Percentiles rank a stretch among this genome's conserved stretches.
Conservation (phyloP, 2,329 filamentous ascomycete species). For the Pseudogymnoascus sp. region DNA sequence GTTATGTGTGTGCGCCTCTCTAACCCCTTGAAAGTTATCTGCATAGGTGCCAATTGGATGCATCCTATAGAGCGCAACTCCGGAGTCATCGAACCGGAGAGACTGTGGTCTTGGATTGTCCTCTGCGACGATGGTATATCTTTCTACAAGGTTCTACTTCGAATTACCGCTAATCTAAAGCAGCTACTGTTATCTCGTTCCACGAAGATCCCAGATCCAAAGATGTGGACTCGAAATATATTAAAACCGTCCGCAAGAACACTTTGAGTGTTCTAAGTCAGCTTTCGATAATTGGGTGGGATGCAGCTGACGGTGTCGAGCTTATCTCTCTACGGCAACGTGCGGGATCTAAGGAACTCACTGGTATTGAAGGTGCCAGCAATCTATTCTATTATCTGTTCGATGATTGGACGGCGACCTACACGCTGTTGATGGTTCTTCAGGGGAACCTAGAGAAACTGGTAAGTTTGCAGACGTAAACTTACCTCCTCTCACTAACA, state of each 20-base stretch:
- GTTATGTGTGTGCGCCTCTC: constrained; percentile 13
- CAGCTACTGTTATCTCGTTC: constrained; percentile 62
- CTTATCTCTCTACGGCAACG: constrained; percentile 25
- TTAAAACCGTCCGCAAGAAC: constrained; percentile 36
- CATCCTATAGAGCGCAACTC: constrained; percentile 33
- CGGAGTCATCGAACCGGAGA: constrained; percentile 20
- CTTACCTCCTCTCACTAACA: constrained; percentile 14
- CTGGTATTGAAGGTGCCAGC: constrained; percentile 44
- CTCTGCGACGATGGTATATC: constrained; percentile 54
- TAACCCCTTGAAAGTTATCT: constrained; percentile 43
- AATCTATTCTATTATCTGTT: constrained; percentile 60
- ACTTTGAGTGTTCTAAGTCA: constrained; percentile 53
- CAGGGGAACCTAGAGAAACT: constrained; percentile 40
- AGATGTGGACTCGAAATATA: constrained; percentile 31
- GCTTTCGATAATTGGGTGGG: constrained; percentile 44
- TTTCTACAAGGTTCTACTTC: background rate
- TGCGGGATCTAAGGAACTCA: constrained; percentile 22
- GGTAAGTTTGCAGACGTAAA: constrained; percentile 29
- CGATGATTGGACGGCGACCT: constrained; percentile 56
- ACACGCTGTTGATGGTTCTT: constrained; percentile 43
- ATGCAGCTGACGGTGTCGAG: constrained; percentile 20
- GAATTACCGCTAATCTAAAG: constrained; percentile 14
- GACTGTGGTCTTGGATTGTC: constrained; percentile 65
- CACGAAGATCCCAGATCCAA: constrained; percentile 46
- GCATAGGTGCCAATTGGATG: constrained; percentile 63